Evolutionary conservation across 208 protist species (phyloP).

Genomic region (Crithidia fasciculata): DNA sequence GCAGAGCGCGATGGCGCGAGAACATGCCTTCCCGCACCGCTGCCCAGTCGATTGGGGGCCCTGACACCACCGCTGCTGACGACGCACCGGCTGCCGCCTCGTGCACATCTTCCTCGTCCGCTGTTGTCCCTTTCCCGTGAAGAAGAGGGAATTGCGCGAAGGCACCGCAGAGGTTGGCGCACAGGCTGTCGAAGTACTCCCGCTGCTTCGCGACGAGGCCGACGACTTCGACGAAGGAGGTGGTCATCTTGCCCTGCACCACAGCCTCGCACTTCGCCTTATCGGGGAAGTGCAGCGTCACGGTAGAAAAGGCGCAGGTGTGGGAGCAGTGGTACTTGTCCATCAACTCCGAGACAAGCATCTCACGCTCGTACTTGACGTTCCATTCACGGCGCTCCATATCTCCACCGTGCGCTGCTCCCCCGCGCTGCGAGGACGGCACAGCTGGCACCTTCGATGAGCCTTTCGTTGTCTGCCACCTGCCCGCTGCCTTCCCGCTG

Average conservation of each 20-base stretch:
- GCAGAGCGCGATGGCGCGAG: constrained; percentile 12
- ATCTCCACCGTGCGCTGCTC: too few relatives aligned
- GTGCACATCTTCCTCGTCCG: constrained; percentile 2
- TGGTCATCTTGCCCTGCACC: constrained; percentile 37
- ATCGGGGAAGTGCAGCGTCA: constrained; percentile 35
- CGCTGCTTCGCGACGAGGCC: constrained; percentile 50
- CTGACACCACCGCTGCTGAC: background rate
- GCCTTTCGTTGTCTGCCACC: too few relatives aligned
- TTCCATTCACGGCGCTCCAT: background rate
- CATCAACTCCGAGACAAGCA: constrained; percentile 11
- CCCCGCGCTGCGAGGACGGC: too few relatives aligned
- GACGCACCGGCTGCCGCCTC: constrained; percentile 23
- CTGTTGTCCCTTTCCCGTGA: constrained; percentile 14
- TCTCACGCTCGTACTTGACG: background rate
- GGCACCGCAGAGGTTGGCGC: constrained; percentile 15
- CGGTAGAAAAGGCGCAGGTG: constrained; percentile 33
- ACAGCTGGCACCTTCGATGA: too few relatives aligned
- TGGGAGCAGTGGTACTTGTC: constrained; percentile 31
- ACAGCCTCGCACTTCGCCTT: constrained; percentile 21
- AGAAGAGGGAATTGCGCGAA: constrained; percentile 42
- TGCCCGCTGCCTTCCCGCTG: too few relatives aligned
- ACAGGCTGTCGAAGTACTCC: constrained; percentile 35
- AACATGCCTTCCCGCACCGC: constrained; percentile 26
- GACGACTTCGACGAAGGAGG: constrained; percentile 51
- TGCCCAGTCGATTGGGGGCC: constrained; percentile 23